Evolutionary conservation across 805 yeast genomes (phyloP), one percentile per base, ranked within the genome.

Genomic region (Zygotorulaspora danielsina): DNA sequence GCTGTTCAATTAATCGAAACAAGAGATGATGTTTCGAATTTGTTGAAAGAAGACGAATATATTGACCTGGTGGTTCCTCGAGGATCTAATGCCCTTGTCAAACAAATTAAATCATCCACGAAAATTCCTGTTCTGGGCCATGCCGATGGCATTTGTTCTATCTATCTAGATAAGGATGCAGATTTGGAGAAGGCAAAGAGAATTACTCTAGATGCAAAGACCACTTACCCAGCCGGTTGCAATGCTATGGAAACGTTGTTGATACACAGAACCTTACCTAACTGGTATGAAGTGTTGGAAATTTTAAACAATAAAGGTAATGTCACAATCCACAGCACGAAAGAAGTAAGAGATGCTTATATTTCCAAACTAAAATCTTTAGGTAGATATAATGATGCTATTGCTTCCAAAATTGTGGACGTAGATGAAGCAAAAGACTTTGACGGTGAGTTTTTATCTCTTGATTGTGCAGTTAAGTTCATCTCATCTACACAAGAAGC

Each of bases 141-240:
- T 62, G 98, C 99, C 6, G 97, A 93, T 64, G 99, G 99, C 33
- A 82, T 90, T 45, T 93, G 98, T 65, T 80, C 97, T 2, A 76
- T 90, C 6, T 93, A 78, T 54, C 71, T 90, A 18, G 95, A 89
- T 60, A 75, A 73, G 41, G 78, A 75, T 36, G 93, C 93, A 5
- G 90, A 88, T 54, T 46, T 84, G 9, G 75, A 63, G 10, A 88
- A 85, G 76, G 95, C 97, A 0, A 70, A 74, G 22, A 76, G 77
- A 41, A 77, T 93, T 20, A 71, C 79, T 4, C 75, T 86, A 19
- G 99, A 93, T 63, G 75, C 96, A 4, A 93, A 93, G 65, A 87
- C 96, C 0, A 89, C 88, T 63, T 93, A 93, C 60, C 97, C 97
- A 34, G 98, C 98, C 9, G 99, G 96, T n/a, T 93, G 99, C 64